Conservation (phyloP, 495 filamentous ascomycete species). For the Cudoniella acicularis region DNA sequence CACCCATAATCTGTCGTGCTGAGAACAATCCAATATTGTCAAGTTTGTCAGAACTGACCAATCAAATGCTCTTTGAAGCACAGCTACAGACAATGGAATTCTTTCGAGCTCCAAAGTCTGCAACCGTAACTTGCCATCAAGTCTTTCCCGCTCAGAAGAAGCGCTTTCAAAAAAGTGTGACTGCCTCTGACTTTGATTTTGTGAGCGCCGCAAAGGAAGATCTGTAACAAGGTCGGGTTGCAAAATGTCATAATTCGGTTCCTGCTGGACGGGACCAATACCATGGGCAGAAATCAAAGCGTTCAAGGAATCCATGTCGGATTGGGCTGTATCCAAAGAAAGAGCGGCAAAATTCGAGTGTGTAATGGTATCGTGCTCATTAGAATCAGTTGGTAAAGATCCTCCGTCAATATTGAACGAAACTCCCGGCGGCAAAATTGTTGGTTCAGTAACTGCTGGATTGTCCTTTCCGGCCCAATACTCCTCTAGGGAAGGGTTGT, state of each 20-base stretch:
- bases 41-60: constrained; percentile 75
- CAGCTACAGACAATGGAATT: constrained; percentile 66
- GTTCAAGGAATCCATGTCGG: constrained; percentile 14
- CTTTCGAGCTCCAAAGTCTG: constrained; percentile 80
- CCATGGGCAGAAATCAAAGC: constrained; percentile 15
- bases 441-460: constrained; percentile 4
- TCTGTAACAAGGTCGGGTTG: constrained; percentile 4
- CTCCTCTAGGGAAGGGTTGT: constrained; percentile 7
- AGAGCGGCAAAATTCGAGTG: not conserved
- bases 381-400: not conserved
- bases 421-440: constrained; percentile 2
- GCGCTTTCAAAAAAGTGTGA: constrained; percentile 18
- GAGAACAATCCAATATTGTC: constrained; percentile 75
- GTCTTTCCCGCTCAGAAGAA: constrained; percentile 19
- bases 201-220: constrained; percentile 13
- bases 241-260: not conserved
- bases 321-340: constrained; percentile 3
- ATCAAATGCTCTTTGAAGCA: constrained; percentile 69
- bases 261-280: not conserved
- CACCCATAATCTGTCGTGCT: constrained; percentile 80
- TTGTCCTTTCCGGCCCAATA: constrained; percentile 9
- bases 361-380: constrained; percentile 1
- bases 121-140: constrained; percentile 58
- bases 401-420: constrained; percentile 7
- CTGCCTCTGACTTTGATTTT: constrained; percentile 11